Base-by-base conservation (phyloP, 225 moss, liverwort and hornwort species). In the Bryum argenteum region DNA sequence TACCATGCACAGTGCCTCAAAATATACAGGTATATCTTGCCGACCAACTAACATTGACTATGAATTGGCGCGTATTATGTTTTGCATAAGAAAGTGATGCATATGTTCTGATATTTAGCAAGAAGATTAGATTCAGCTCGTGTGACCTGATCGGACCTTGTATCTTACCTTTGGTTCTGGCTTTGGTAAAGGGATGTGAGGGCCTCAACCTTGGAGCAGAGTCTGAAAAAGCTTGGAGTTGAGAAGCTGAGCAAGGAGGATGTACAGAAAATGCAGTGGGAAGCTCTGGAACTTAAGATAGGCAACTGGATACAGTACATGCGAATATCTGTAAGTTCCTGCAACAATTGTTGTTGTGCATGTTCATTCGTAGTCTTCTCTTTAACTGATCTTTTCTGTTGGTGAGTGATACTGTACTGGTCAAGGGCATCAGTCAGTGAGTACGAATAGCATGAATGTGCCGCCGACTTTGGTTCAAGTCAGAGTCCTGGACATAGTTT, bases 231-330 rank as follows among this genome's bases (percentile, higher is more conserved):
- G 55, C 81, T 96, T 45, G 90, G 91, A 52, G 90, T 91, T 66
- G 93, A 93, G 81, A 93, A 86, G 26, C 66, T 96, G 72, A 93
- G 81, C 64, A 93, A 86, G 80, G 83, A 90, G 23, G 89, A 91
- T 77, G 90, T 91, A 43, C 83, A 91, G 58, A 91, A 91, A 71
- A 87, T 93, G 90, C 87, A 87, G 28, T 90, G 89, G 93, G 90
- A 93, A 71, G 78, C 80, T 41, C 77, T 93, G 24, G 91, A 96
- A 72, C 70, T 89, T 51, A 91, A 90, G 71, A 93, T 91, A 73
- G 90, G 85, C n/a, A 90, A 70, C 65, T 96, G 93, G 91, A 91
- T 93, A 72, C 81, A 89, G 52, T 89, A 83, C 76, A 93, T 76
- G 90, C 86, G 80, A 11, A 90, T 89, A 70, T 89, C 86, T 42